A percentile compares a stretch with the other conserved stretches of the same genome.
These are phyloP conservation scores for Fomitopsis schrenkii DNA, from an alignment of 1,284 basidiomycete species.

Conservation along the genomic window DNA sequence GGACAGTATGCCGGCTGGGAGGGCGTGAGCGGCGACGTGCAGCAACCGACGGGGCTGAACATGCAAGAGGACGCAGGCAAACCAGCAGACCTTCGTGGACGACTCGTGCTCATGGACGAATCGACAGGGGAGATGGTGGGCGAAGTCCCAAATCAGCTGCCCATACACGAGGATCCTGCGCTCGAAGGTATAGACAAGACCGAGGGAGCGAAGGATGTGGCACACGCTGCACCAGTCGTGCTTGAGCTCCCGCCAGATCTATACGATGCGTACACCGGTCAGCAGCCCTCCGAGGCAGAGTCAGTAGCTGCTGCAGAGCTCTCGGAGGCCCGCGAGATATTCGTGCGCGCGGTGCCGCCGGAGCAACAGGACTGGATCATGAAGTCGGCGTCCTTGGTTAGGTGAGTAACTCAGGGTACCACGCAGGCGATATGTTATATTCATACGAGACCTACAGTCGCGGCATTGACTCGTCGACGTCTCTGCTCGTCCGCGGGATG, in stretches of 20 bases:
- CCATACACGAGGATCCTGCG: constrained; percentile 54
- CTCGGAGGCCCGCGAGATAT: constrained; percentile 45
- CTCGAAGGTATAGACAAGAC: constrained; percentile 17
- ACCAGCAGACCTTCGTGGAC: constrained; percentile 54
- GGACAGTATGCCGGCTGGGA: constrained; percentile 55
- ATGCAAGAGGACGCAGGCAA: constrained; percentile 13
- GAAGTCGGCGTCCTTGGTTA: constrained; percentile 62
- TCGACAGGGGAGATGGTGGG: constrained; percentile 73
- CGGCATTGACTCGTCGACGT: constrained; percentile 67
- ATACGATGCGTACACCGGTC: constrained; percentile 24
- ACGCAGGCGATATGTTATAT: background rate
- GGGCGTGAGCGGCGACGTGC: background rate
- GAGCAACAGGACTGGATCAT: constrained; percentile 75
- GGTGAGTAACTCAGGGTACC: constrained; percentile 36
- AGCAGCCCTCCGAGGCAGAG: constrained; percentile 13
- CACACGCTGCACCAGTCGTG: constrained; percentile 50
- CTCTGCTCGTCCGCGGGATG: constrained; percentile 58
- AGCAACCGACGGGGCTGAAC: background rate
- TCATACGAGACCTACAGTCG: constrained; percentile 36
- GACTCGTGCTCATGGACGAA: constrained; percentile 73
- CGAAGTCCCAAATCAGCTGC: constrained; percentile 58
- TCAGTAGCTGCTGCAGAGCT: constrained; percentile 31
- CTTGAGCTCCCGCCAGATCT: constrained; percentile 57
- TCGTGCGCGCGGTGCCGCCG: constrained; percentile 56
- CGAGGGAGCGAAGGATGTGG: constrained; percentile 33